Evolutionary conservation across 768 basidiomycete genomes (phyloP).

Genomic region (Rhizopogon vesiculosus): DNA sequence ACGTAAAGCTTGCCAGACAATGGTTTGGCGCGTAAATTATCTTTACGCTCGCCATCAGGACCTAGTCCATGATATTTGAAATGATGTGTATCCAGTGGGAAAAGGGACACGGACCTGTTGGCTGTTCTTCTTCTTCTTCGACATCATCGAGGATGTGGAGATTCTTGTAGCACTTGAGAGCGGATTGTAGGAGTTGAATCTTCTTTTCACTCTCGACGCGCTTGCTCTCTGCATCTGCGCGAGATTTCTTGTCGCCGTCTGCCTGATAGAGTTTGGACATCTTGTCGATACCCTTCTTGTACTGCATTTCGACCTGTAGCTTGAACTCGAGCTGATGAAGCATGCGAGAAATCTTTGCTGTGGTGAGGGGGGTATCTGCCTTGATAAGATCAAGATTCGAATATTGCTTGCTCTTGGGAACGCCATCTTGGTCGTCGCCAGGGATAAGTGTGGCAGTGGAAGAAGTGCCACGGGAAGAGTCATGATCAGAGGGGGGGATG

Average conservation of each 20-base stretch:
- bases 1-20: conserved; percentile 90
- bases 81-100: not conserved
- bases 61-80: conserved; percentile 32
- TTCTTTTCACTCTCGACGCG: conserved; percentile 94
- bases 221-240: conserved; percentile 91
- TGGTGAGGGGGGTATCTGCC: conserved; percentile 94
- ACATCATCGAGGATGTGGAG: conserved; percentile 89
- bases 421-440: conserved; percentile 32
- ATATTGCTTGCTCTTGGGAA: conserved; percentile 59
- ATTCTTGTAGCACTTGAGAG: conserved; percentile 95
- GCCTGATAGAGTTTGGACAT: conserved; percentile 96
- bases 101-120: conserved; percentile 35
- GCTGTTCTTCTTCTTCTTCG: conserved; percentile 76
- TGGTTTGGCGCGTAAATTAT: conserved; percentile 89
- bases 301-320: conserved; percentile 96
- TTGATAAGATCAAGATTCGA: conserved; percentile 92
- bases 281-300: conserved; percentile 97
- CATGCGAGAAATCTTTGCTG: conserved; percentile 96
- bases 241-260: conserved; percentile 96
- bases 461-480: conserved; percentile 28
- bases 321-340: conserved; percentile 99
- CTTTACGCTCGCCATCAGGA: conserved; percentile 82
- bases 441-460: conserved; percentile 35
- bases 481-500: conserved; percentile 50
- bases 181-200: conserved; percentile 86